phyloP scores from a whole-genome alignment of 2,329 filamentous ascomycete species.

The Verticillium klebahnii region DNA sequence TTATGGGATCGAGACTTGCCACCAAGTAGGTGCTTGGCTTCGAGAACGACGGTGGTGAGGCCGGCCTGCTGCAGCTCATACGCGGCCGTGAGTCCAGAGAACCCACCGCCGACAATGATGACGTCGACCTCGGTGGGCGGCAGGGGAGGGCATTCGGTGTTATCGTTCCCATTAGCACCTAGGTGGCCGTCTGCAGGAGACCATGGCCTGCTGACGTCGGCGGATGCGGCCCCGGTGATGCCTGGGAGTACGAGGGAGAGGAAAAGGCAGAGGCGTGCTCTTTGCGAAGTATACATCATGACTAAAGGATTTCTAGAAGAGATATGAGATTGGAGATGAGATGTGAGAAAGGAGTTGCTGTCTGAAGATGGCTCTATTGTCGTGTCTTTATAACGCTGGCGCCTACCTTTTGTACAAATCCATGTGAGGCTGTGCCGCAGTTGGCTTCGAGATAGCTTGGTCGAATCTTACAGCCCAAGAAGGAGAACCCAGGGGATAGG shows the following conservation, averaged over 20 bases:
- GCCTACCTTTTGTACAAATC: neutral
- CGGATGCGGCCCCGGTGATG: neutral
- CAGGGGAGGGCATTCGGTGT: neutral
- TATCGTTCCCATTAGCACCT: neutral
- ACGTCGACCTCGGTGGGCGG: slow-evolving; percentile 6
- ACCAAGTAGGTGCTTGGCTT: slow-evolving; percentile 6
- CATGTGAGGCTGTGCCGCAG: neutral
- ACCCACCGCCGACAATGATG: slow-evolving; percentile 11
- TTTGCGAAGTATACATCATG: neutral
- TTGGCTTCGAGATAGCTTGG: neutral
- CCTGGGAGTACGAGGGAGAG: neutral
- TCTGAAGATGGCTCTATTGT: neutral
- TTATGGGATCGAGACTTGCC: slow-evolving; percentile 5
- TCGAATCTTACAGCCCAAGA: neutral
- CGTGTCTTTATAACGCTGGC: neutral
- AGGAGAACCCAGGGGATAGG: neutral
- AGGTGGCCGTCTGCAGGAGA: neutral
- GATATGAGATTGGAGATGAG: too few relatives aligned
- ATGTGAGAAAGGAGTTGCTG: neutral
- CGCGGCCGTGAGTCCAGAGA: slow-evolving; percentile 8
- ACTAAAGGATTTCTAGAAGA: too few relatives aligned
- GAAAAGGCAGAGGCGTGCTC: neutral
- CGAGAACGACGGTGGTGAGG: neutral
- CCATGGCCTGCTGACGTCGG: neutral
- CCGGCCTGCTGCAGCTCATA: slow-evolving; percentile 3